phyloP scores from a whole-genome alignment of 805 yeast genomes.

The Yamadazyma paraphyllophila region DNA sequence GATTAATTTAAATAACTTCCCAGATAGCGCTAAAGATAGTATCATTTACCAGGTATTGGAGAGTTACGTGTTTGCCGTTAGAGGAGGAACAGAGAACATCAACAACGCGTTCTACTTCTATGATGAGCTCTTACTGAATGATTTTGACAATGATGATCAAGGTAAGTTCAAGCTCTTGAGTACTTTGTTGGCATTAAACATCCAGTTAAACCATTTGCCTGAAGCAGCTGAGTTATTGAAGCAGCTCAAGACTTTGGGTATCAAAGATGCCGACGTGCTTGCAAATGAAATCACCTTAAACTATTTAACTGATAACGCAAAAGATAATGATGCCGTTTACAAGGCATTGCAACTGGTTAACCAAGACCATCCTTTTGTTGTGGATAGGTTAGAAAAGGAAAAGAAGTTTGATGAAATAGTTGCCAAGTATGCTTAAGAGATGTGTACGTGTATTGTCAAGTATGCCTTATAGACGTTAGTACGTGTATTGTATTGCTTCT shows the following conservation, averaged over 20 bases:
- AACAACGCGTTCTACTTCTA: constrained; percentile 54
- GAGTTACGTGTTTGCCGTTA: constrained; percentile 53
- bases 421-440: constrained; percentile 43
- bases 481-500: no score
- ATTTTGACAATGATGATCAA: constrained; percentile 37
- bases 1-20: constrained; percentile 30
- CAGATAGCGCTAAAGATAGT: constrained; percentile 51
- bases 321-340: constrained; percentile 48
- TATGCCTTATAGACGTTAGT: no score
- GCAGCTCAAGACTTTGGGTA: constrained; percentile 45
- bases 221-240: constrained; percentile 68
- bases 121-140: constrained; percentile 72
- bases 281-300: constrained; percentile 67
- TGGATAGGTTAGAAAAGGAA: constrained; percentile 60
- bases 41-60: constrained; percentile 76
- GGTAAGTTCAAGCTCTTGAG: constrained; percentile 40
- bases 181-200: constrained; percentile 69
- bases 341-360: constrained; percentile 44
- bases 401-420: constrained; percentile 68
- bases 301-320: constrained; percentile 41
- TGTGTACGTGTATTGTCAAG: no score
- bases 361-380: constrained; percentile 56
- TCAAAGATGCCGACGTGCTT: constrained; percentile 36
- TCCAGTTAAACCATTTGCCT: constrained; percentile 75
- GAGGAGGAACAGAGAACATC: constrained; percentile 42